These are phyloP conservation scores for Chrysopogon serrulatus DNA, from an alignment of 176 grass and related monocot genomes.

Conservation along the genomic window DNA sequence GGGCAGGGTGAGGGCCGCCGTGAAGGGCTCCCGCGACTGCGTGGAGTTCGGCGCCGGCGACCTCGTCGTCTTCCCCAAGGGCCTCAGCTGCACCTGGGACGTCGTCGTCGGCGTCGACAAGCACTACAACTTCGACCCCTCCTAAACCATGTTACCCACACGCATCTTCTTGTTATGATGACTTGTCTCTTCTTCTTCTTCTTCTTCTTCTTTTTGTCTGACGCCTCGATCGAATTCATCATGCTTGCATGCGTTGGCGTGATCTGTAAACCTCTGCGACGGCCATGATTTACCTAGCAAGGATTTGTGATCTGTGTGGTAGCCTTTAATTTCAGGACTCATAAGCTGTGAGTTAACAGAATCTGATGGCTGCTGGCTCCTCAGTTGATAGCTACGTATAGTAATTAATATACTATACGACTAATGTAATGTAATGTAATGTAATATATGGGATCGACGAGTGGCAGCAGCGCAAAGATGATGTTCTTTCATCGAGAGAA, in stretches of 20 bases:
- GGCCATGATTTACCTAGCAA: background rate
- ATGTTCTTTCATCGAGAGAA: background rate
- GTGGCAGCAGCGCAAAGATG: background rate
- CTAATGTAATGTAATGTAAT: background rate
- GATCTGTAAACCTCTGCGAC: background rate
- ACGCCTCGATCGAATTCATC: background rate
- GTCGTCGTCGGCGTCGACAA: conserved; percentile 69
- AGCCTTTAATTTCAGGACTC: background rate
- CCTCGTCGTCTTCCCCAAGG: conserved; percentile 69
- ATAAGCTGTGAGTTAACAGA: background rate
- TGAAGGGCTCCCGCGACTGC: conserved; percentile 44
- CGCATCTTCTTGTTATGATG: background rate
- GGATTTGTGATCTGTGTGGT: background rate
- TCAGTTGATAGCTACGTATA: background rate
- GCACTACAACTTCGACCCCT: conserved; percentile 73
- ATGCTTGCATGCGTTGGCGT: background rate
- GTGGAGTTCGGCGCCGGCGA: conserved; percentile 69
- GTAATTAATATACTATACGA: background rate
- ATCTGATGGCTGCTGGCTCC: background rate
- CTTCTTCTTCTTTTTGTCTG: background rate
- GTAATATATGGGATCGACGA: background rate
- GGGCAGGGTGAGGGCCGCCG: conserved; percentile 53
- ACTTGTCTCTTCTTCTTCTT: background rate
- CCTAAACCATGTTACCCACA: conserved; percentile 20
- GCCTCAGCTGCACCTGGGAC: conserved; percentile 71